A percentile compares a stretch with the other conserved stretches of the same genome.
These are phyloP conservation scores for Strigomonas culicis DNA, from an alignment of 208 protist species.

Conservation along the genomic window DNA sequence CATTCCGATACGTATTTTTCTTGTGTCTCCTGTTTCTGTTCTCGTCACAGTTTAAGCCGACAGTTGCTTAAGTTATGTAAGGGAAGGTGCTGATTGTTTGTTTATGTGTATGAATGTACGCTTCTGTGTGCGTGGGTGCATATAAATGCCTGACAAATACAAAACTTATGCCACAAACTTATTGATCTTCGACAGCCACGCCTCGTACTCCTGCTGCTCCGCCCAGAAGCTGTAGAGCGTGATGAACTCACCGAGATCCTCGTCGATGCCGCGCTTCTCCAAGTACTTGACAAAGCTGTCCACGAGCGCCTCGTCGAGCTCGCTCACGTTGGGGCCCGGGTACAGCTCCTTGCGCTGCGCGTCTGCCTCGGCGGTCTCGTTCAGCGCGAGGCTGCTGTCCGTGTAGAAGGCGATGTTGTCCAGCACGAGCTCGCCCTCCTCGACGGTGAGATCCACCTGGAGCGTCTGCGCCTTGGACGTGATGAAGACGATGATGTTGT, in stretches of 20 bases:
- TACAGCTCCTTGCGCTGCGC: conserved; percentile 57
- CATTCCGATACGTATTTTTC: neutral
- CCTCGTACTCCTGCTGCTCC: conserved; percentile 91
- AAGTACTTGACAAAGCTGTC: conserved; percentile 78
- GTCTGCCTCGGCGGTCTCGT: conserved; percentile 50
- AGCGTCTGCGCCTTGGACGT: conserved; percentile 53
- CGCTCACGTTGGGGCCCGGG: conserved; percentile 64
- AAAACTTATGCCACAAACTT: conserved; percentile 63
- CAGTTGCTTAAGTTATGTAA: neutral
- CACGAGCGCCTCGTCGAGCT: conserved; percentile 75
- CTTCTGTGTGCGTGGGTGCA: no score
- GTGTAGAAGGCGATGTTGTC: conserved; percentile 69
- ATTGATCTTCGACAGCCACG: conserved; percentile 74
- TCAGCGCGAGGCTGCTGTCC: conserved; percentile 50
- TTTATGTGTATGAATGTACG: conserved; percentile 13
- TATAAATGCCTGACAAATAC: no score
- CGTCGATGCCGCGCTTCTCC: conserved; percentile 76
- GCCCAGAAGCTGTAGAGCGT: conserved; percentile 79
- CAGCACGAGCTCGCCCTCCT: conserved; percentile 83
- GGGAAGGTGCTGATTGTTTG: neutral
- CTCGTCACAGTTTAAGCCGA: neutral
- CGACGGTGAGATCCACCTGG: conserved; percentile 60
- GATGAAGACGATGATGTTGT: conserved; percentile 65
- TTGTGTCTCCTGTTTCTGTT: conserved; percentile 1
- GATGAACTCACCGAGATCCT: conserved; percentile 79